Evolutionary conservation across 306 rosid species (phyloP).

Genomic region (Pueraria montana): DNA sequence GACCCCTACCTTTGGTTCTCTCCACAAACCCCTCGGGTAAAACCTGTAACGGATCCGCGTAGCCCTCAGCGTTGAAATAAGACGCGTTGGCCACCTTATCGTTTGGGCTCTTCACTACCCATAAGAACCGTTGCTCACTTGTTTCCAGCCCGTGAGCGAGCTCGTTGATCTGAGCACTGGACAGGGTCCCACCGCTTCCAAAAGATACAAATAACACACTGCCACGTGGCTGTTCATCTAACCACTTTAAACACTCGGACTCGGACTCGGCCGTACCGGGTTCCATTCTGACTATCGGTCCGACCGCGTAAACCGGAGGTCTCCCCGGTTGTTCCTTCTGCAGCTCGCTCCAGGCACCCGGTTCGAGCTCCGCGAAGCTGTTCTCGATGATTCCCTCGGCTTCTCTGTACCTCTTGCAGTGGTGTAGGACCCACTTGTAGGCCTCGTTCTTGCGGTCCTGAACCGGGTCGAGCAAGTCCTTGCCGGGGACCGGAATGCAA

Average conservation of each 20-base stretch:
- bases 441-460: conserved; percentile 78
- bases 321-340: conserved; percentile 46
- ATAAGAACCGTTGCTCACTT: conserved; percentile 64
- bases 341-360: conserved; percentile 55
- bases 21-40: conserved; percentile 71
- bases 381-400: conserved; percentile 73
- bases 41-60: conserved; percentile 51
- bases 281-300: conserved; percentile 54
- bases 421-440: conserved; percentile 64
- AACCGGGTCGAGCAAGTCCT: conserved; percentile 70
- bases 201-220: conserved; percentile 64
- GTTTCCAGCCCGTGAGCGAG: conserved; percentile 63
- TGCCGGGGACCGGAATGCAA: conserved; percentile 61
- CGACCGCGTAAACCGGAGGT: conserved; percentile 70
- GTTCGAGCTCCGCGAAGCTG: conserved; percentile 73
- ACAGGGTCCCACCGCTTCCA: conserved; percentile 73
- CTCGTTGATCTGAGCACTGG: conserved; percentile 49
- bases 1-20: conserved; percentile 60
- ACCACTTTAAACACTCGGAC: conserved; percentile 65
- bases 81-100: conserved; percentile 45
- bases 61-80: conserved; percentile 57
- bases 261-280: not conserved
- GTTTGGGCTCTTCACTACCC: conserved; percentile 65
- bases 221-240: conserved; percentile 66
- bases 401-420: conserved; percentile 52